Evolutionary conservation across 768 basidiomycete genomes (phyloP), one percentile per base, ranked within the genome.

Genomic region (Crucibulum laeve): DNA sequence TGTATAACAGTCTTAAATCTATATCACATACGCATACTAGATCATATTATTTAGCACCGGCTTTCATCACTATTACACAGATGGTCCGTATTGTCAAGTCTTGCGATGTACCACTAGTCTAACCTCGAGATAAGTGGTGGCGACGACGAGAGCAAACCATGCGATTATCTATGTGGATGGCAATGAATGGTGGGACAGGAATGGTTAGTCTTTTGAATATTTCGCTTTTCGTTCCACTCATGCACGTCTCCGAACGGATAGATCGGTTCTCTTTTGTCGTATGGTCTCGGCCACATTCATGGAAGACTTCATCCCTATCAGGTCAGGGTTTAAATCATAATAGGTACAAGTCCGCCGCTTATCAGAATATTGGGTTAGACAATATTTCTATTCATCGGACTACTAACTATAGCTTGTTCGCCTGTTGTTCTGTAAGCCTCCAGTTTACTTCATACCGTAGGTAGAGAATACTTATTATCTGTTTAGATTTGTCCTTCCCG

Each of bases 121-220:
- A n/a, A n/a, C n/a, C n/a, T n/a, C n/a, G n/a, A n/a, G n/a, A 6
- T 42, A 10, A 60, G 59, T 76, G 72, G 72, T 74, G 72, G 72
- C 63, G 71, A 11, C 56, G 71, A n/a, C 63, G 71, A 10, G 72
- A 74, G 47, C 70, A 73, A 50, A 69, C 71, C 0, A 52, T 68
- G 53, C 62, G 71, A 1, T 52, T 69, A 19, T 57, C 68, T 2
- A 55, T 65, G 44, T 74, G 73, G 73, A 66, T 65, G 50, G 68
- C 64, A 11, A 62, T 64, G 47, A 73, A 74, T 48, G 70, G 70
- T 8, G 56, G 62, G 8, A 68, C 70, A 5, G 62, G 60, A 4
- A 67, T 71, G 52, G 62, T 72, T 6, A 36, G 18, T 36, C 8
- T 6, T 19, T 36, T n/a, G 28, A 30, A 8, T n/a, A 11, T 22